Evolutionary conservation across 2,329 filamentous ascomycete species (phyloP).

Genomic region (Pseudovirgaria hyperparasitica): DNA sequence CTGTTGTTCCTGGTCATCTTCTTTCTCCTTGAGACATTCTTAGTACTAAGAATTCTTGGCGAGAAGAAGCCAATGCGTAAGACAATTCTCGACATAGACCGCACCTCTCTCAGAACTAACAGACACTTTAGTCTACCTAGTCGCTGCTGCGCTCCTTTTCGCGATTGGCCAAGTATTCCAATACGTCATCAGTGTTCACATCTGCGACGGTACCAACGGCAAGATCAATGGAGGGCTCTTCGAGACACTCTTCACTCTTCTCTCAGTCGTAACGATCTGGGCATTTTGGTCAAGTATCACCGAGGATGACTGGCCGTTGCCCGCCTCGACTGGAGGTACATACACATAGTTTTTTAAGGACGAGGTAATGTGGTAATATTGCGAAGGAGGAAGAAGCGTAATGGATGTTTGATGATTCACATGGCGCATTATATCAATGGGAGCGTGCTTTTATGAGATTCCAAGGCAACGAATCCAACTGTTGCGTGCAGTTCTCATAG

Average conservation of each 20-base stretch:
- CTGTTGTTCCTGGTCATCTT: constrained; percentile 81
- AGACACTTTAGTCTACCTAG: constrained; percentile 52
- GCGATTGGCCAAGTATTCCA: constrained; percentile 92
- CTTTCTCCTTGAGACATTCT: constrained; percentile 67
- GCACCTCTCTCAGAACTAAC: neutral
- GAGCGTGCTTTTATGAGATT: constrained; percentile 13
- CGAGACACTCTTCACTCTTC: constrained; percentile 80
- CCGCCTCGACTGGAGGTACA: constrained; percentile 25
- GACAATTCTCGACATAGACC: constrained; percentile 14
- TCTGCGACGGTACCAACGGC: constrained; percentile 70
- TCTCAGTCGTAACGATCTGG: constrained; percentile 76
- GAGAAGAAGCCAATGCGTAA: constrained; percentile 80
- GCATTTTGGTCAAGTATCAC: constrained; percentile 98
- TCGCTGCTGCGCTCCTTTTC: constrained; percentile 64
- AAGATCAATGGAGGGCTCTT: constrained; percentile 91
- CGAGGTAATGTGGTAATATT: constrained; percentile 4
- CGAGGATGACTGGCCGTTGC: constrained; percentile 88
- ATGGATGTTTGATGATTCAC: constrained; percentile 24
- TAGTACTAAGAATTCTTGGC: constrained; percentile 76
- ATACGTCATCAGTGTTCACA: constrained; percentile 82
- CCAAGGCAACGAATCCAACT: too few species aligned
- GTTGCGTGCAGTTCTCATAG: too few species aligned
- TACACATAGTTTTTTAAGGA: too few species aligned
- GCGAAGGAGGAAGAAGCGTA: constrained; percentile 8
- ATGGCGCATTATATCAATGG: constrained; percentile 26